Percentiles rank a stretch among this genome's conserved stretches.
phyloP scores from a whole-genome alignment of 306 rosid species.

The Malus orientalis region DNA sequence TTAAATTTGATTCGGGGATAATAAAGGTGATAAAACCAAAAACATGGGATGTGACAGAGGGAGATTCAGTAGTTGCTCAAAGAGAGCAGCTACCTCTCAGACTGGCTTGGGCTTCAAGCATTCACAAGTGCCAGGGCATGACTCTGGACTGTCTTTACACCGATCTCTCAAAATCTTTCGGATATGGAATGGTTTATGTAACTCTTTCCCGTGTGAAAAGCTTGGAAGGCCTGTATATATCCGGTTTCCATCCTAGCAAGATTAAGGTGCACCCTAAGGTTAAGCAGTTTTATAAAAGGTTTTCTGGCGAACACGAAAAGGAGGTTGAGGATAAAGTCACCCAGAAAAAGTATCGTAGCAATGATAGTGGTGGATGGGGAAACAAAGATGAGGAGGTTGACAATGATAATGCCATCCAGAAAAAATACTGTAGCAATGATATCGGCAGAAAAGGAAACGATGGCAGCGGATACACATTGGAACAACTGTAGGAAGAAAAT shows the following conservation, averaged over 20 bases:
- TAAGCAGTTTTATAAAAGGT: constrained; percentile 20
- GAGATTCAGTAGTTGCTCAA: constrained; percentile 27
- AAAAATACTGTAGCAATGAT: background rate
- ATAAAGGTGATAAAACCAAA: constrained; percentile 17
- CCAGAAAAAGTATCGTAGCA: background rate
- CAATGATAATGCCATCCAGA: background rate
- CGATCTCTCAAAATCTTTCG: constrained; percentile 36
- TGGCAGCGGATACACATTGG: background rate
- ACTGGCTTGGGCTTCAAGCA: constrained; percentile 51
- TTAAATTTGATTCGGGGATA: constrained; percentile 41
- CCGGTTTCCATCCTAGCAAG: constrained; percentile 28
- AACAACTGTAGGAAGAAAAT: background rate
- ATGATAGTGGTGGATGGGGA: background rate
- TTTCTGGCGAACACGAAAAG: constrained; percentile 4
- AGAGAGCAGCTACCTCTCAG: constrained; percentile 50
- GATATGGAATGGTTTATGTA: constrained; percentile 47
- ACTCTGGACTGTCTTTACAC: constrained; percentile 39
- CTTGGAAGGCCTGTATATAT: constrained; percentile 37
- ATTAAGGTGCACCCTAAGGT: constrained; percentile 41
- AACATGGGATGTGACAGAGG: constrained; percentile 31
- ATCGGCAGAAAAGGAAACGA: background rate
- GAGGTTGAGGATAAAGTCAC: constrained; percentile 6
- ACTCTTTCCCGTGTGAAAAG: constrained; percentile 43
- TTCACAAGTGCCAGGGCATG: constrained; percentile 63
- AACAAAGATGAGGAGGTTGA: background rate